Conservation (phyloP, 23 red algal genomes). For the Agarophyton chilense region DNA sequence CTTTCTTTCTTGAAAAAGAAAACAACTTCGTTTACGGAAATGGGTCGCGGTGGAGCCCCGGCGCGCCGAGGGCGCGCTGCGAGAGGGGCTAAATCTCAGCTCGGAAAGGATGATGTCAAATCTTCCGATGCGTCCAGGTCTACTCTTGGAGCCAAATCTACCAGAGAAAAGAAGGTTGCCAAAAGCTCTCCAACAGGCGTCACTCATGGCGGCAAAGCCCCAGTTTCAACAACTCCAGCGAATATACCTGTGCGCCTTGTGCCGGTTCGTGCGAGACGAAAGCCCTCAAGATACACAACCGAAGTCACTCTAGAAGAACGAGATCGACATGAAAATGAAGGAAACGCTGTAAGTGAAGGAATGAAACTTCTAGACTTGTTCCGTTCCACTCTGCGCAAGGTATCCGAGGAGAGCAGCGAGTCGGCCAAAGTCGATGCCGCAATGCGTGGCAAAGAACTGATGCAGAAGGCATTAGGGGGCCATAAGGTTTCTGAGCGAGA, state of each 20-base stretch:
- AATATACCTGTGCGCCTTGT: not conserved
- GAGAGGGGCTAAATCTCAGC: not conserved
- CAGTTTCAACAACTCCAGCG: not conserved
- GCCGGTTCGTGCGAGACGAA: not conserved
- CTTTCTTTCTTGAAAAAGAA: too few relatives aligned
- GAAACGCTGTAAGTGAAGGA: not conserved
- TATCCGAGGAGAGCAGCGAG: slow-evolving; percentile 7
- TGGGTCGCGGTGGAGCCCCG: slow-evolving; percentile 25
- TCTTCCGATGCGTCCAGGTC: not conserved
- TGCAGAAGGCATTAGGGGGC: not conserved
- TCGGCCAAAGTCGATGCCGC: slow-evolving; percentile 5
- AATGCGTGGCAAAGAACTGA: not conserved
- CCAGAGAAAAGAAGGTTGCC: not conserved
- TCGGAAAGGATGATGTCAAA: not conserved
- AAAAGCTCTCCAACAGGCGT: not conserved
- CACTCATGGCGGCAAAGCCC: not conserved
- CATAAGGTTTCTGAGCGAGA: slow-evolving; percentile 22
- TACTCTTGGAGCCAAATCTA: not conserved
- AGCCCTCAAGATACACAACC: slow-evolving; percentile 21
- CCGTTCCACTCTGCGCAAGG: not conserved
- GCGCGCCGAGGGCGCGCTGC: slow-evolving; percentile 15
- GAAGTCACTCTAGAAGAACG: not conserved
- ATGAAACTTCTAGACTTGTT: slow-evolving; percentile 21
- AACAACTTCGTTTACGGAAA: not conserved
- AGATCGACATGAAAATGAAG: slow-evolving; percentile 18